These are phyloP conservation scores for Rheum nobile DNA, from an alignment of 148 eudicot species.

Conservation along the genomic window DNA sequence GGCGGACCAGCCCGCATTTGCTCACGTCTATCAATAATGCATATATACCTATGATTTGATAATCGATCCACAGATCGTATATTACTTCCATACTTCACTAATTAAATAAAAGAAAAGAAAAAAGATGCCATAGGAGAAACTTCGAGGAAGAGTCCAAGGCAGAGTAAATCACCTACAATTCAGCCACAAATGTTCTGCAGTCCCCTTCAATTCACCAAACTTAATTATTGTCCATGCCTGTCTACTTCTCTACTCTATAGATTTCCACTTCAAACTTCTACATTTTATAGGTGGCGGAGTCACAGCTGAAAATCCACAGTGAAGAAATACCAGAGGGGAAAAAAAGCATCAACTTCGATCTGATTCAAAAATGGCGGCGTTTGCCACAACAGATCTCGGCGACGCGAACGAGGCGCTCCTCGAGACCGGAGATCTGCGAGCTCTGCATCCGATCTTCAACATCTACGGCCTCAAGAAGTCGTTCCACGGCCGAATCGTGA, in stretches of 20 bases:
- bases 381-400: conserved; percentile 20
- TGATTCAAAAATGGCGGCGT: background rate
- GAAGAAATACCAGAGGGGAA: too few species aligned
- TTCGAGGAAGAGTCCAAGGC: background rate
- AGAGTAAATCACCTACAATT: background rate
- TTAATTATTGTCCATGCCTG: background rate
- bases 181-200: background rate
- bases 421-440: background rate
- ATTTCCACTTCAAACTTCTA: background rate
- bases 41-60: too few species aligned
- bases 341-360: background rate
- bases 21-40: too few species aligned
- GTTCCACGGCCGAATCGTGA: conserved; percentile 8
- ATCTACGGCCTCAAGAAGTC: background rate
- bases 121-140: background rate
- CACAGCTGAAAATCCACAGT: background rate
- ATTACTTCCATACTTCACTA: too few species aligned
- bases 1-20: too few species aligned
- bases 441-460: conserved; percentile 7
- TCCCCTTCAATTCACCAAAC: background rate
- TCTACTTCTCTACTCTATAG: background rate
- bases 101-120: background rate
- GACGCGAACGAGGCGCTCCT: conserved; percentile 27
- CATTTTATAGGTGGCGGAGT: background rate
- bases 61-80: too few species aligned